These are phyloP conservation scores for Fusarium incarnatum DNA, from an alignment of 2,329 filamentous ascomycete species.

Conservation along the genomic window DNA sequence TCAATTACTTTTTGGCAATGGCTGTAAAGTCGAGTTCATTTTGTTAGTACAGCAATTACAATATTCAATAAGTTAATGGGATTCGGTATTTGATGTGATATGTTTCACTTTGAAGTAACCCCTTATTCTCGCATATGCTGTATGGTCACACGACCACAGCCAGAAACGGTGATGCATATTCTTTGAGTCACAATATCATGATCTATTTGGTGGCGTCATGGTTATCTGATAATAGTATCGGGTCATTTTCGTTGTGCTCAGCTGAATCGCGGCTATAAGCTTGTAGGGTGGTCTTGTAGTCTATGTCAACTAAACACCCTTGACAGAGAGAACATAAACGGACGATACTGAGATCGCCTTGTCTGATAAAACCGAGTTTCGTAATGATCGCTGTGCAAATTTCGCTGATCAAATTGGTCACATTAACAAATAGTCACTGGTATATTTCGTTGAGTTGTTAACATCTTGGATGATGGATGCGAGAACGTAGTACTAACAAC, in stretches of 20 bases:
- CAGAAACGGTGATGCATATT: neutral
- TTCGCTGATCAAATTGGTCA: too few relatives aligned
- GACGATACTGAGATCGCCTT: too few relatives aligned
- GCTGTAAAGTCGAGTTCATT: neutral
- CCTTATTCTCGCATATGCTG: neutral
- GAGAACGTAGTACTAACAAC: too few relatives aligned
- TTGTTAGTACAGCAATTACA: neutral
- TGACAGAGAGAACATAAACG: neutral
- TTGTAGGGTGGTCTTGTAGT: neutral
- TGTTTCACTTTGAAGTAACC: neutral
- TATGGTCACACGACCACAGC: neutral
- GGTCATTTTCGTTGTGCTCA: accelerated
- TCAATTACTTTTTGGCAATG: neutral
- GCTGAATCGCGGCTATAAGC: accelerated
- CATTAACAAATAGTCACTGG: too few relatives aligned
- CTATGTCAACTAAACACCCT: accelerated
- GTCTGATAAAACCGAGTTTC: too few relatives aligned
- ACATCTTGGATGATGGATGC: accelerated
- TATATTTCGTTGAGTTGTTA: too few relatives aligned
- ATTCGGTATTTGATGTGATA: too few relatives aligned
- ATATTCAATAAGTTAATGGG: too few relatives aligned
- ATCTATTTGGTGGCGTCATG: neutral
- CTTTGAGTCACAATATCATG: neutral
- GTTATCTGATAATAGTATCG: accelerated
- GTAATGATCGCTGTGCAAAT: too few relatives aligned